Percentiles rank a stretch among this genome's conserved stretches.
Evolutionary conservation across 2,329 filamentous ascomycete genomes (phyloP).

Genomic region (Penicillium polonicum): DNA sequence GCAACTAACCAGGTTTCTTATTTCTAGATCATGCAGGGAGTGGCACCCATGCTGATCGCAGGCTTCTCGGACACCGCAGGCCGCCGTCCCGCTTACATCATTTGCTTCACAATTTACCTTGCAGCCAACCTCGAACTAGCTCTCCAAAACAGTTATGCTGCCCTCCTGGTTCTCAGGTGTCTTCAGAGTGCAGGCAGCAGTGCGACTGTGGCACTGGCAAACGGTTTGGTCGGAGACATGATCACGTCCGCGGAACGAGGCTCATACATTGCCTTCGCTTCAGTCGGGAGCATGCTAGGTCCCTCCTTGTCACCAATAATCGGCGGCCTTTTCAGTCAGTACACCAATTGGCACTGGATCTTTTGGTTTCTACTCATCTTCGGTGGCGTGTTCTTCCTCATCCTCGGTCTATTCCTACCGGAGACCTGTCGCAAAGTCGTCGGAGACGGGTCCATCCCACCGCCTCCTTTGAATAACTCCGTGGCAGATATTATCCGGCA

Average conservation of each 20-base stretch:
- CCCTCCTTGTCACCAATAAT: conserved; percentile 58
- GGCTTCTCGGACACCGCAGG: conserved; percentile 61
- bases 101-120: conserved; percentile 52
- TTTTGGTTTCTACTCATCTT: conserved; percentile 68
- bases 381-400: conserved; percentile 51
- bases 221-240: conserved; percentile 57
- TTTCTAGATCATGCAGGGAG: conserved; percentile 26
- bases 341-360: conserved; percentile 61
- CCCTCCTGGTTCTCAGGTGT: conserved; percentile 18
- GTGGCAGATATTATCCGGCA: conserved; percentile 24
- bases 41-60: conserved; percentile 52
- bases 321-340: conserved; percentile 65
- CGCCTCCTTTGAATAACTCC: conserved; percentile 26
- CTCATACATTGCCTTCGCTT: conserved; percentile 35
- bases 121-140: conserved; percentile 61
- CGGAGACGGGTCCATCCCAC: conserved; percentile 35
- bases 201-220: conserved; percentile 64
- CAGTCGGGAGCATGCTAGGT: conserved; percentile 52
- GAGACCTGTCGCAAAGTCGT: conserved; percentile 47
- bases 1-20: neutral
- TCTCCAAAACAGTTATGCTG: conserved; percentile 56
- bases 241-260: conserved; percentile 64
- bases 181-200: conserved; percentile 24
- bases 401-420: conserved; percentile 58
- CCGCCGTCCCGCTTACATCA: conserved; percentile 58